Percentiles rank a stretch among this genome's conserved stretches.
phyloP scores from a whole-genome alignment of 2,329 filamentous ascomycete genomes.

The Cordyceps pruinosa region DNA sequence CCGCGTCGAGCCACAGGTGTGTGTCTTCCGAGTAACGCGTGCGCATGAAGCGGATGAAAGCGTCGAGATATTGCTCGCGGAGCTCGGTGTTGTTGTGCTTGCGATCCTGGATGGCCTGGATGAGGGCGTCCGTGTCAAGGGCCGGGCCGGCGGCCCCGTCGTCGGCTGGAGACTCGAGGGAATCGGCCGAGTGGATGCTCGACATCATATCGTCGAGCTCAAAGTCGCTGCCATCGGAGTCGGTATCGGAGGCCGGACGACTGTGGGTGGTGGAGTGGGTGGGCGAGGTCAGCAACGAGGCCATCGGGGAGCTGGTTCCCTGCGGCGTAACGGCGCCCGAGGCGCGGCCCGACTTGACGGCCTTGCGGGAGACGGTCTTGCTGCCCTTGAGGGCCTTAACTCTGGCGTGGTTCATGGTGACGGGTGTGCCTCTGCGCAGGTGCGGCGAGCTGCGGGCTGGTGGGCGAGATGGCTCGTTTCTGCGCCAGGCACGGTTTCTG shows the following conservation, averaged over 20 bases:
- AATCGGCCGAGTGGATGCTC: slow-evolving; percentile 35
- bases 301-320: slow-evolving; percentile 44
- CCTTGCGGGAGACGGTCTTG: slow-evolving; percentile 67
- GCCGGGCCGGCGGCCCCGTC: slow-evolving; percentile 37
- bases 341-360: slow-evolving; percentile 50
- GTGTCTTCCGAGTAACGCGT: slow-evolving; percentile 26
- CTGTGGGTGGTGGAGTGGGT: slow-evolving; percentile 53
- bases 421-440: not conserved
- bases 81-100: slow-evolving; percentile 71
- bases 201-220: slow-evolving; percentile 38
- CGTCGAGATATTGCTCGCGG: slow-evolving; percentile 45
- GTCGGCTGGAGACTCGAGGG: slow-evolving; percentile 47
- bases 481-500: not conserved
- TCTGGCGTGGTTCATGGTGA: slow-evolving; percentile 54
- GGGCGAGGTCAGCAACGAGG: slow-evolving; percentile 51
- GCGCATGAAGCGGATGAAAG: slow-evolving; percentile 48
- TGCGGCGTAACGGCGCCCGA: slow-evolving; percentile 51
- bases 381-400: slow-evolving; percentile 63
- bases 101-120: slow-evolving; percentile 64
- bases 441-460: not conserved
- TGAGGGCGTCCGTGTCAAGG: slow-evolving; percentile 56
- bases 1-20: slow-evolving; percentile 47
- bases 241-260: slow-evolving; percentile 54
- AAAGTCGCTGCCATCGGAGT: slow-evolving; percentile 38
- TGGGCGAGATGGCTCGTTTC: slow-evolving; percentile 18